Percentiles rank a stretch among this genome's conserved stretches.
Evolutionary conservation across 352 stramenopile species (phyloP).

Genomic region (Phytophthora pisi): DNA sequence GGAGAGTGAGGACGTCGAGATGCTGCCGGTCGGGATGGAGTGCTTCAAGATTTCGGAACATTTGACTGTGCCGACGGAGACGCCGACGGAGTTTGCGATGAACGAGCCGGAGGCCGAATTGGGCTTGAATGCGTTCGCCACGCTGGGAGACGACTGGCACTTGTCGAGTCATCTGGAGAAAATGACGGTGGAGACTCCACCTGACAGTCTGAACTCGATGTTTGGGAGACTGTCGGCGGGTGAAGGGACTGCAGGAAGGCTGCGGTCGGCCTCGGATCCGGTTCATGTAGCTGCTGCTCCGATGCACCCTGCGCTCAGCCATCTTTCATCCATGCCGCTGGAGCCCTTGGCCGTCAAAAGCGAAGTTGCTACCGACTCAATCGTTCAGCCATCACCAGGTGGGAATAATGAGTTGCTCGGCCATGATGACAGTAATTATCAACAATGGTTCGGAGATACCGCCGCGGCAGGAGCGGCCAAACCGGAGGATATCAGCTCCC

Average conservation of each 20-base stretch:
- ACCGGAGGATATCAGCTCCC: neutral
- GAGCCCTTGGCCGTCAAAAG: constrained; percentile 10
- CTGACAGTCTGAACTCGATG: constrained; percentile 14
- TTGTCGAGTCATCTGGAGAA: constrained; percentile 70
- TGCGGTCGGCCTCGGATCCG: constrained; percentile 33
- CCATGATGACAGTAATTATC: constrained; percentile 13
- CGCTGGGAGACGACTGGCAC: constrained; percentile 43
- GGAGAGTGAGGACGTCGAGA: constrained; percentile 43
- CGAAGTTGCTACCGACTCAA: neutral
- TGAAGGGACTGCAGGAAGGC: constrained; percentile 4
- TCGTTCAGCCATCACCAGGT: neutral
- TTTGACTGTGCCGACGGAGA: constrained; percentile 13
- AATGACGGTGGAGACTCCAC: constrained; percentile 53
- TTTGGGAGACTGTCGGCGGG: constrained; percentile 10
- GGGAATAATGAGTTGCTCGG: constrained; percentile 4
- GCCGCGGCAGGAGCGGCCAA: constrained; percentile 1
- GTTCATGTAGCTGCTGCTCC: constrained; percentile 17
- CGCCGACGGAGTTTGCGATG: constrained; percentile 7
- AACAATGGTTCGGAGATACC: constrained; percentile 16
- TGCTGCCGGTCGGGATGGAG: constrained; percentile 44
- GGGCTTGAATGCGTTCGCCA: constrained; percentile 30
- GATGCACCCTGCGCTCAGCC: constrained; percentile 12
- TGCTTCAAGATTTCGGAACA: constrained; percentile 51
- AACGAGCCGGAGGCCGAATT: constrained; percentile 32
- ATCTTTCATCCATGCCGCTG: constrained; percentile 27